These are phyloP conservation scores for Microsporum audouinii DNA, from an alignment of 2,329 filamentous ascomycete genomes.

Conservation along the genomic window DNA sequence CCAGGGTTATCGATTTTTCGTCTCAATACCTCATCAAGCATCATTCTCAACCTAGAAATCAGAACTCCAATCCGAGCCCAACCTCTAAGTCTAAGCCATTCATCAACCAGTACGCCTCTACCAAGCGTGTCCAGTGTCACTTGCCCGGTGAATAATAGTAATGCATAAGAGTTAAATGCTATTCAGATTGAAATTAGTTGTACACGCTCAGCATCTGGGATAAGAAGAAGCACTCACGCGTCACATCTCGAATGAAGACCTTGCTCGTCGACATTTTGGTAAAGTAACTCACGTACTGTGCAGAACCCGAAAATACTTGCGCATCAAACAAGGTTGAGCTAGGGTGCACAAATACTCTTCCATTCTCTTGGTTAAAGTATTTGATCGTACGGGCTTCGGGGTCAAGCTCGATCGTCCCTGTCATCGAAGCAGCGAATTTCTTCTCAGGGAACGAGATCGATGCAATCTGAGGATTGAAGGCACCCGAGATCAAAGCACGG, in stretches of 20 bases:
- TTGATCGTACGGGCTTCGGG: conserved; percentile 86
- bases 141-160: conserved; percentile 76
- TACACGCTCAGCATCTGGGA: conserved; percentile 4
- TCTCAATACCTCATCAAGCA: conserved; percentile 77
- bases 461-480: conserved; percentile 75
- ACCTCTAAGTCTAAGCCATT: conserved; percentile 73
- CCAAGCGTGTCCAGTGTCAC: conserved; percentile 81
- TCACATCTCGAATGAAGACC: conserved; percentile 81
- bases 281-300: conserved; percentile 78
- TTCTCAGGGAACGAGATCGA: conserved; percentile 90
- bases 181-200: background rate
- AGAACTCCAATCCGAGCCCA: conserved; percentile 94
- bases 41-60: conserved; percentile 66
- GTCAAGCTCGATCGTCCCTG: conserved; percentile 83
- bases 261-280: conserved; percentile 85
- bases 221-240: conserved; percentile 48
- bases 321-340: conserved; percentile 74
- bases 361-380: conserved; percentile 78
- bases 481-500: conserved; percentile 59
- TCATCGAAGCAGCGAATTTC: conserved; percentile 79
- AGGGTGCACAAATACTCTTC: conserved; percentile 86
- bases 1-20: conserved; percentile 67
- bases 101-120: conserved; percentile 77
- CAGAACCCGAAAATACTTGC: conserved; percentile 63
- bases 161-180: conserved; percentile 74